These are phyloP conservation scores for Myriosclerotinia curreyana DNA, from an alignment of 2,329 filamentous ascomycete species.

Conservation along the genomic window DNA sequence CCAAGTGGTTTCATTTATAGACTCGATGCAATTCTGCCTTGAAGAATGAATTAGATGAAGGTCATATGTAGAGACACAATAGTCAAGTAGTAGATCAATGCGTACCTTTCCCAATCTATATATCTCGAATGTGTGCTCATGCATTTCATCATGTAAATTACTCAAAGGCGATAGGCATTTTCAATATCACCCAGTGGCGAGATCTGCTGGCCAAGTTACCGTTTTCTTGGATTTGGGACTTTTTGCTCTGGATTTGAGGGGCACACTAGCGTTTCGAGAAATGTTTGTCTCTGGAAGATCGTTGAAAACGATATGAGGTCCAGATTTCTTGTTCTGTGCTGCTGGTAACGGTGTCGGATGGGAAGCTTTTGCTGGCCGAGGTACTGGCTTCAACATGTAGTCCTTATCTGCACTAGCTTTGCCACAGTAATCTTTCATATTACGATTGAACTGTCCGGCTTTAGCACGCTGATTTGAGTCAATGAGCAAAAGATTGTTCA, in stretches of 20 bases:
- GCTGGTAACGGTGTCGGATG: neutral
- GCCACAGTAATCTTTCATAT: constrained; percentile 8
- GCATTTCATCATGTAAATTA: neutral
- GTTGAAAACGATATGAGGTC: neutral
- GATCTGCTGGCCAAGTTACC: neutral
- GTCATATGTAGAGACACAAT: neutral
- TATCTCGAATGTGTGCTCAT: neutral
- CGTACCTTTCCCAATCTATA: neutral
- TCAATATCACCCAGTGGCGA: neutral
- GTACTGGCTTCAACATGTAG: constrained; percentile 25
- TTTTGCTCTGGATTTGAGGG: neutral
- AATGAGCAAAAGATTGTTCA: constrained; percentile 25
- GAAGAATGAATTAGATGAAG: neutral
- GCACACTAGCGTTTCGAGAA: neutral
- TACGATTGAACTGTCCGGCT: constrained; percentile 9
- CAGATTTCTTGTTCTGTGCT: neutral
- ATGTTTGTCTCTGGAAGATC: too few species aligned
- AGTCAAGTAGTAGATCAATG: neutral
- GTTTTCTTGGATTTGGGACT: neutral
- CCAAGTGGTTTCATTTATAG: too few species aligned
- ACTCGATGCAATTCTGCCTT: neutral
- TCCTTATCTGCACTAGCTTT: constrained; percentile 20
- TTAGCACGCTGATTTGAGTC: constrained; percentile 17
- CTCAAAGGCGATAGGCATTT: neutral
- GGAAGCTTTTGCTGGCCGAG: neutral